Evolutionary conservation across 208 protist species (phyloP), one percentile per base, ranked within the genome.

Genomic region (Acanthamoeba rhysodes): DNA sequence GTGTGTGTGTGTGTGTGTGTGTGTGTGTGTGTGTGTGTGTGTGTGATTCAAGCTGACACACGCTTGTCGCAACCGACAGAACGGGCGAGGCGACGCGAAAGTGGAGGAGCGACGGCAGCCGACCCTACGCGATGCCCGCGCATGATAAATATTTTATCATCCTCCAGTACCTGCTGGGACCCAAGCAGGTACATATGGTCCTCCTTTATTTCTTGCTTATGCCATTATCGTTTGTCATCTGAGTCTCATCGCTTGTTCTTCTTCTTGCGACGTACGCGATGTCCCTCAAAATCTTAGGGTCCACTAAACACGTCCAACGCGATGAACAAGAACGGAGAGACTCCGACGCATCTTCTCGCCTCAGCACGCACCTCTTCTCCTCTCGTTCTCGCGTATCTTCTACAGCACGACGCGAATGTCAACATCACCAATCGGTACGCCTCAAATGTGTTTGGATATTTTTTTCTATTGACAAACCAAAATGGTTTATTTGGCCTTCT

Each of bases 121-220:
- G 72, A 45, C 72, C 72, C 18, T 80, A 80, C 37, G 72, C 24
- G 12, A 24, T 80, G 72, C 72, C 72, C 10, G 72, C 72, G 37
- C 72, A 80, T 50, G 57, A 90, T 57, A 90, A 90, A 90, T 90
- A 68, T 90, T 90, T 90, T 90, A 90, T 90, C 53, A 90, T 90
- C 57, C 82, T 90, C 12, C 53, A 90, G 82, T 45, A 57, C 57
- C 50, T 90, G 34, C 29, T 90, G 34, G 82, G 82, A 62, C 48
- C 48, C 57, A 90, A 90, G 27, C 48, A 90, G 82, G 82, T 87
- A 62, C 37, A 41, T 41, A 41, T 41, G 37, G 37, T 41, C 4
- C 37, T 3, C 37, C 37, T 41, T 41, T 41, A 1, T 41, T 41
- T 41, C 37, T 41, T 41, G 37, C 37, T 41, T 41, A 41, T 41